Evolutionary conservation across 768 basidiomycete species (phyloP), one percentile per base, ranked within the genome.

Genomic region (Hypsizygus marmoreus): DNA sequence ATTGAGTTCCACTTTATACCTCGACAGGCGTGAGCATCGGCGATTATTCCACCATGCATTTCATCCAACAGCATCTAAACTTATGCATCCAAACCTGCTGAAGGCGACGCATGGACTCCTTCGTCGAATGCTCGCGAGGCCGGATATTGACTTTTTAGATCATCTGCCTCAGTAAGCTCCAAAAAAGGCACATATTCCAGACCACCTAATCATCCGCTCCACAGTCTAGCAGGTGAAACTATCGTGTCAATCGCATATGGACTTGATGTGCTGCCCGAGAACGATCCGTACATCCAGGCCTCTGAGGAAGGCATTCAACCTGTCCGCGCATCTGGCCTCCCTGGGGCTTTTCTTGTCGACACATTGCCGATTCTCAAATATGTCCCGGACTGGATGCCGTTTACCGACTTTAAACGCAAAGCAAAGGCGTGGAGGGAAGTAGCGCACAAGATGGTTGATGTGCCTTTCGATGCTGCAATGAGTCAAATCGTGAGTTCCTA

Each of bases 311-410:
- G 63, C 4, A 36, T 70, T 20, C 45, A 53, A 3, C 60, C 60
- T 0, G 46, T 70, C 17, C 53, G 62, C 8, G 59, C 50, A 12
- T 56, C 66, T 4, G 59, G 49, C 4, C 55, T 58, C 33, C 53
- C 62, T 4, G 66, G 63, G 2, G 43, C 65, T 0, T 73, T 59
- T 45, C 54, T 72, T 4, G 68, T 68, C 35, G 69, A 75, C 35
- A 44, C 55, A 0, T 22, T 63, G 9, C 60, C 60, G 13, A 26
- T 59, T 13, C 50, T 74, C 16, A 65, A 66, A 43, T 53, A 70
- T 30, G 40, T 72, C 2, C 72, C 71, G 2, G 52, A 46, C 4
- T 72, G 67, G 63, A 48, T 72, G 37, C 71, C 72, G 25, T n/a
- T n/a, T n/a, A n/a, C n/a, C n/a, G n/a, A n/a, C n/a, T 74, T 74